phyloP scores from a whole-genome alignment of 805 yeast genomes.

The Lachancea fermentati region DNA sequence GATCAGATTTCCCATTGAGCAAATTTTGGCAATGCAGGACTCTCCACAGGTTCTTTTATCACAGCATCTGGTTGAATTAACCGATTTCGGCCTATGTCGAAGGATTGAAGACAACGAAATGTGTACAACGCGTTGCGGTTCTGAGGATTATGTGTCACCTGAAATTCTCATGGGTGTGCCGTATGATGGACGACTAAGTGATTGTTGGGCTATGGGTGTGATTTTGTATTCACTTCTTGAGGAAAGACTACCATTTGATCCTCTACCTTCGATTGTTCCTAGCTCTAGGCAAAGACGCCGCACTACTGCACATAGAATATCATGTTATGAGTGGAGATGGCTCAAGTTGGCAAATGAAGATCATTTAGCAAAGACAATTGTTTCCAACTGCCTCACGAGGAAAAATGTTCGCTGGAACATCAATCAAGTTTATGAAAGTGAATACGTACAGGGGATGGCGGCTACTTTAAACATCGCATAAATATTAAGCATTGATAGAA shows the following conservation, averaged over 20 bases:
- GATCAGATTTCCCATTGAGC: slow-evolving; percentile 37
- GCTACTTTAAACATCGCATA: neutral
- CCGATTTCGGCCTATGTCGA: slow-evolving; percentile 89
- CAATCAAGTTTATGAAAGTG: slow-evolving; percentile 19
- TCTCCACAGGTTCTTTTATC: slow-evolving; percentile 24
- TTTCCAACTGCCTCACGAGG: slow-evolving; percentile 26
- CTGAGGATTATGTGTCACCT: slow-evolving; percentile 95
- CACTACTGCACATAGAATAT: slow-evolving; percentile 78
- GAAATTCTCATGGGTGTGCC: slow-evolving; percentile 86
- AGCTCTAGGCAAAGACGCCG: slow-evolving; percentile 29
- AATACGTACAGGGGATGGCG: slow-evolving; percentile 15
- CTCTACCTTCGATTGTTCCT: slow-evolving; percentile 51
- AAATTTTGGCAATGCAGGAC: slow-evolving; percentile 20
- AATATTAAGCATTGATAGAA: neutral
- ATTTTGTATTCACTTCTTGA: slow-evolving; percentile 80
- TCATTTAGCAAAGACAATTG: slow-evolving; percentile 25
- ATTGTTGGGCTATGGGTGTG: slow-evolving; percentile 94
- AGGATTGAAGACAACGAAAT: slow-evolving; percentile 54
- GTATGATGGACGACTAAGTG: slow-evolving; percentile 87
- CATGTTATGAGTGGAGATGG: slow-evolving; percentile 93
- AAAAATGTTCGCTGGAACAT: slow-evolving; percentile 29
- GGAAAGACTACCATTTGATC: slow-evolving; percentile 86
- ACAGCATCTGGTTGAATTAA: slow-evolving; percentile 47
- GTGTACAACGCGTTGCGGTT: slow-evolving; percentile 87
- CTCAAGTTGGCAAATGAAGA: slow-evolving; percentile 36